A percentile compares a stretch with the other conserved stretches of the same genome.
Conservation (phyloP, 768 basidiomycete species). For the Podaxis carcinomalis region DNA sequence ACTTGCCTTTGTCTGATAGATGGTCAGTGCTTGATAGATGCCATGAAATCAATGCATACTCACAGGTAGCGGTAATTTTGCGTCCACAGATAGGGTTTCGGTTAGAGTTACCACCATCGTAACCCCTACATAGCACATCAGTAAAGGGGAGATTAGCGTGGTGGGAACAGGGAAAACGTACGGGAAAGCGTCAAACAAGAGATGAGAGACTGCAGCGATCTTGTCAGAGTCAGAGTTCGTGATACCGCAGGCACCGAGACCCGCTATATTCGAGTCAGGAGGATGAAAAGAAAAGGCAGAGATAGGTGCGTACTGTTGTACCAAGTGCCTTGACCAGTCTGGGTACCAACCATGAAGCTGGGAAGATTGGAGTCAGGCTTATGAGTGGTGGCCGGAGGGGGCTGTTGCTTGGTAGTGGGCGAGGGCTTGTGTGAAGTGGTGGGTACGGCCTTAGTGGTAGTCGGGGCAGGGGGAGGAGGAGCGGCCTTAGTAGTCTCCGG, state of each 20-base stretch:
- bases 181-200: conserved; percentile 58
- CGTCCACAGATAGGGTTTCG: conserved; percentile 67
- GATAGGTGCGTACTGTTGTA: conserved; percentile 35
- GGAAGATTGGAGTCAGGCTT: conserved; percentile 18
- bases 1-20: conserved; percentile 46
- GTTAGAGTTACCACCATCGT: conserved; percentile 62
- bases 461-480: conserved; percentile 14
- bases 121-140: conserved; percentile 37
- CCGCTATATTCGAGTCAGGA: conserved; percentile 30
- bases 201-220: conserved; percentile 56
- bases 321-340: conserved; percentile 54
- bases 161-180: conserved; percentile 26
- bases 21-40: conserved; percentile 1
- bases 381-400: conserved; percentile 10
- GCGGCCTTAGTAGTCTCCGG: conserved; percentile 19
- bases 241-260: conserved; percentile 63
- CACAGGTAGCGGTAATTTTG: conserved; percentile 45
- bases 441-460: conserved; percentile 17
- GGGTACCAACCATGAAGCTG: conserved; percentile 43
- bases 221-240: conserved; percentile 44
- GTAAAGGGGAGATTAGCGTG: neutral
- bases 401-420: conserved; percentile 2
- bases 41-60: conserved; percentile 16
- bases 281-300: conserved; percentile 1
- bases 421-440: conserved; percentile 6